Base-by-base conservation (phyloP, 805 yeast species). In the Spathaspora boniae region DNA sequence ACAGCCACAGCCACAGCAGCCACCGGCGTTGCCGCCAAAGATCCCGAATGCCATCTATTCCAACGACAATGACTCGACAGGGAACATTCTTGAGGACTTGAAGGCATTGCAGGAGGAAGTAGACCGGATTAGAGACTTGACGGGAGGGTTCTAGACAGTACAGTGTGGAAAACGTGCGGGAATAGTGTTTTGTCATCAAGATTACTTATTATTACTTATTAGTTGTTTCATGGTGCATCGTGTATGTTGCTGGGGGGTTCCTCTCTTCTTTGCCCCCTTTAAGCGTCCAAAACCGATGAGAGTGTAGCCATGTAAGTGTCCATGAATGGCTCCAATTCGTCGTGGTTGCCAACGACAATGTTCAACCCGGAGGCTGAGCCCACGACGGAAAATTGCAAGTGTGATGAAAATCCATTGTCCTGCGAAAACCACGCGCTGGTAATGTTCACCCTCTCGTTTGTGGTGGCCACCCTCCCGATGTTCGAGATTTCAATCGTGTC, bases 41-140 rank as follows among this genome's bases (percentile, higher is more conserved):
- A 43, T 47, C 12, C 36, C 40, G 9, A 16, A 30, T 9, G 20
- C 20, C 9, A 21, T 36, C 16, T 33, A 37, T 27, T 26, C 17
- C 18, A 34, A 15, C 2, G 30, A 24, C 9, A 54, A 43, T 34
- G 55, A 54, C 25, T 64, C 70, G 42, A 67, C 73, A 17, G 58
- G 72, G 3, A 76, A 80, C 41, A 74, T 82, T 16, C 56, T 82
- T 45, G 80, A 81, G 31, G 83, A 82, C 50, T 62, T 82, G 38
- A 73, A 72, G 48, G 82, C 82, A 6, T 63, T 82, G 31, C 86
- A 82, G 47, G 80, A 70, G 24, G 88, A 82, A 53, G 86, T 82
- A 16, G 83, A 82, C 46, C 68, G 71, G 34, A 60, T 82, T 35
- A 56, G 72, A 40, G 55, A 53, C 37, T 56, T 67, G 68, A 64